Percentiles rank a stretch among this genome's conserved stretches.
phyloP scores from a whole-genome alignment of 768 basidiomycete genomes.

The Kwoniella dendrophila region DNA sequence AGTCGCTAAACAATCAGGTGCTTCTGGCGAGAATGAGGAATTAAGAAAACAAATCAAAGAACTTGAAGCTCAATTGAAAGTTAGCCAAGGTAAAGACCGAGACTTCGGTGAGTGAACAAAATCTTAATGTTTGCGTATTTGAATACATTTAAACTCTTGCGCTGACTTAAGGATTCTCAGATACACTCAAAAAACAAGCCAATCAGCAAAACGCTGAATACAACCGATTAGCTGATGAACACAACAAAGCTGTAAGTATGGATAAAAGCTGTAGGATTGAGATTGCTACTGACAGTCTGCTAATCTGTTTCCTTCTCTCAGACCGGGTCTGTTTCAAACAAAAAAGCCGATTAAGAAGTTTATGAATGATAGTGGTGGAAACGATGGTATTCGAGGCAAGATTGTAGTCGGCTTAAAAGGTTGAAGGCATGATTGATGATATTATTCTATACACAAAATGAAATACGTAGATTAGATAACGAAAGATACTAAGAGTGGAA shows the following conservation, averaged over 20 bases:
- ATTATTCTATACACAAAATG: no score
- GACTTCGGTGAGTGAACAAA: conserved; percentile 70
- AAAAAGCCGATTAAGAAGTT: conserved; percentile 65
- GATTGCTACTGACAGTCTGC: neutral
- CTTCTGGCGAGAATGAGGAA: conserved; percentile 55
- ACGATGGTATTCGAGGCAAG: no score
- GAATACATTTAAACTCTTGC: neutral
- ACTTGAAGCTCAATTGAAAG: conserved; percentile 69
- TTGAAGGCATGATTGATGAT: neutral
- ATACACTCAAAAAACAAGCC: conserved; percentile 80
- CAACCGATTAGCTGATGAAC: conserved; percentile 76
- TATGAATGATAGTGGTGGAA: neutral
- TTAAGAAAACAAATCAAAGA: conserved; percentile 65
- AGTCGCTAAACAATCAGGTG: conserved; percentile 44
- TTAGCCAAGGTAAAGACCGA: conserved; percentile 63
- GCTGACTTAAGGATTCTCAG: no score
- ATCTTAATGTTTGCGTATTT: neutral
- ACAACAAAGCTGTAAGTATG: conserved; percentile 63
- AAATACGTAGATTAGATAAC: conserved; percentile 6
- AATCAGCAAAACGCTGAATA: conserved; percentile 76
- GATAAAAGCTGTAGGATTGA: no score
- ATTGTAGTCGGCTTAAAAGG: no score
- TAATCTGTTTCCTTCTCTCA: conserved; percentile 6
- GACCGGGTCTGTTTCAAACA: conserved; percentile 66
- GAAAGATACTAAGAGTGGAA: no score